Base-by-base conservation (phyloP, 1,139 yeast genomes). In the Schwanniomyces etchellsii region DNA sequence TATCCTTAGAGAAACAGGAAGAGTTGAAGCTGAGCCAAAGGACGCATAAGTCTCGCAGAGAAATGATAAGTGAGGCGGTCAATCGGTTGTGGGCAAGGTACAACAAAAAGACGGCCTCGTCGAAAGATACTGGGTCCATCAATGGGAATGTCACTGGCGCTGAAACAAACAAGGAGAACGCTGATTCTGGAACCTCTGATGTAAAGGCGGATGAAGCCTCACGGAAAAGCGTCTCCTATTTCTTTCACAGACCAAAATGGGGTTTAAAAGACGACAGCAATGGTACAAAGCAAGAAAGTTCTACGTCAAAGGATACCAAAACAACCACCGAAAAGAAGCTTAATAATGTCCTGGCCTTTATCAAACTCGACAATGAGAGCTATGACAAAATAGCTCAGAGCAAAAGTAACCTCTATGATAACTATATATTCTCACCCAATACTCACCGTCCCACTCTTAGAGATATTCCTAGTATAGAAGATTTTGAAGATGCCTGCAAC, bases 381-480 rank as follows among this genome's bases (percentile, higher is more conserved):
- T 18, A 18, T n/a, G 9, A 18, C n/a, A 18, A 18, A n/a, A 18
- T 18, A 7, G 21, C 21, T 18, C 7, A 18, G n/a, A 7, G 9
- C n/a, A 18, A 18, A 18, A 18, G n/a, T 18, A 18, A 7, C 7
- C 21, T 18, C 6, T 36, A 53, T 12, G 60, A 55, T 28, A 41
- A 50, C 26, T 32, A 39, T 15, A 39, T 55, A 4, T 56, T 56
- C 32, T 52, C 59, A 1, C 62, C 62, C 0, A 37, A 44, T 21
- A 43, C 55, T 5, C 60, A 56, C 37, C 29, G 56, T 20, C 57
- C 46, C 5, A 33, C 38, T 3, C 12, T 37, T 15, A 28, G 31
- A 5, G 59, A 56, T 35, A 44, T 55, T 3, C 53, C 56, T 2
- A 46, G 49, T 3, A 54, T 56, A 13, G 37, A 42, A 15, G 38